Conservation (phyloP, 805 yeast genomes). For the Myxozyma kluyveri region DNA sequence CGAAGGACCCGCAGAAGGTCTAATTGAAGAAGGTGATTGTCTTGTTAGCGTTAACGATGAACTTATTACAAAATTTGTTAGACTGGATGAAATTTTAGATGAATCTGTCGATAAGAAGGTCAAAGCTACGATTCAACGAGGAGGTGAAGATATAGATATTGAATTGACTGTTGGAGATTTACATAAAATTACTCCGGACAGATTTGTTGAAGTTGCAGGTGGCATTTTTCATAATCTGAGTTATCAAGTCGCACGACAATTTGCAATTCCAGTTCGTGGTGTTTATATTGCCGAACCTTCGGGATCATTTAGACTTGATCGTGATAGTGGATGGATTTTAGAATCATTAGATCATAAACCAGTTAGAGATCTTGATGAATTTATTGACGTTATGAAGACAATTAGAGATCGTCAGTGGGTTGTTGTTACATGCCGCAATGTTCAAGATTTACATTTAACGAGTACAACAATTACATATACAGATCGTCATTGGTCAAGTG, state of each 20-base stretch:
- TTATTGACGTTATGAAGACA: slow-evolving; percentile 70
- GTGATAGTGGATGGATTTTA: slow-evolving; percentile 70
- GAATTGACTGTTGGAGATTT: slow-evolving; percentile 65
- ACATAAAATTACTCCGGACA: slow-evolving; percentile 76
- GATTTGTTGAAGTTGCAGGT: slow-evolving; percentile 80
- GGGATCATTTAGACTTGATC: slow-evolving; percentile 58
- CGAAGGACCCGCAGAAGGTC: slow-evolving; percentile 75
- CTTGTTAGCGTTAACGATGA: slow-evolving; percentile 68
- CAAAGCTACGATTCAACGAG: slow-evolving; percentile 64
- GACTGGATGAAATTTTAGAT: slow-evolving; percentile 82
- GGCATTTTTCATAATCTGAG: slow-evolving; percentile 82
- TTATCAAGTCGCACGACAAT: slow-evolving; percentile 83
- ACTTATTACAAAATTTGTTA: slow-evolving; percentile 64
- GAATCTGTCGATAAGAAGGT: slow-evolving; percentile 59
- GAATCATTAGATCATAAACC: slow-evolving; percentile 73
- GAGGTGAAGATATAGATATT: slow-evolving; percentile 58
- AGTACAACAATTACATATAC: slow-evolving; percentile 62
- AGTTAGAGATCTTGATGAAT: slow-evolving; percentile 70
- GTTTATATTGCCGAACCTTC: slow-evolving; percentile 75
- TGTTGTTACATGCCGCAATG: slow-evolving; percentile 67
- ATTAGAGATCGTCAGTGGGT: slow-evolving; percentile 78
- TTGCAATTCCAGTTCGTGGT: slow-evolving; percentile 80
- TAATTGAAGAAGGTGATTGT: slow-evolving; percentile 81
- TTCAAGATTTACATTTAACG: slow-evolving; percentile 69
- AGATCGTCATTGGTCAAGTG: slow-evolving; percentile 81